Evolutionary conservation across 352 stramenopile species (phyloP), one percentile per base, ranked within the genome.

Genomic region (Phytophthora sojae): DNA sequence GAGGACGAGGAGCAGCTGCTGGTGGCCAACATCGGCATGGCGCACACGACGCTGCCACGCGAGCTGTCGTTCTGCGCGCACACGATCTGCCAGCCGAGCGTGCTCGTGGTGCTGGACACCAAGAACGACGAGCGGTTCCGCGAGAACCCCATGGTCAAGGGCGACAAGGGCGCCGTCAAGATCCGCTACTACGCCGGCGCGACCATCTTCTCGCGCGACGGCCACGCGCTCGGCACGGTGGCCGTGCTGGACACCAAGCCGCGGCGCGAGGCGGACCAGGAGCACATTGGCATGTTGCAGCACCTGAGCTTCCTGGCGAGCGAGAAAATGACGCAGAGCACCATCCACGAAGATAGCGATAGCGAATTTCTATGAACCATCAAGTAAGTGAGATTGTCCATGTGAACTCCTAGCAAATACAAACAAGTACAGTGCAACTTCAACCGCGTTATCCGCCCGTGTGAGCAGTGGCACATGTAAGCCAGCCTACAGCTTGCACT

Each of bases 241-340:
- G 89, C 89, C 0, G 89, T 96, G 19, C 71, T 96, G 15, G 87
- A 96, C 69, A 96, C 87, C 14, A 95, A 94, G 60, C 86, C 89
- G 4, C 81, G 88, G 7, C 69, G 79, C 1, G 86, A 94, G 55
- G 88, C 82, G n/a, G 86, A 95, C 67, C 88, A 94, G 64, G 88
- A 95, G 61, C 86, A 95, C 71, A 95, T 95, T 52, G 88, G 88
- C 23, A 94, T 95, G 88, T 80, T 95, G 73, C 88, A 95, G 71
- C 88, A 95, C 69, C 59, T 95, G 60, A 95, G 88, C 64, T 95
- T 95, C 75, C 77, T 95, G 47, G 88, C 88, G 30, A 95, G 88
- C 64, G 88, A 95, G 75, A 95, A 95, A 73, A 95, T 95, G 88
- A 91, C 85, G 65, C 88, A 95, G 65, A 94, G 83, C 69, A 91